phyloP scores from a whole-genome alignment of 2,329 filamentous ascomycete species.

The Colletotrichum godetiae region DNA sequence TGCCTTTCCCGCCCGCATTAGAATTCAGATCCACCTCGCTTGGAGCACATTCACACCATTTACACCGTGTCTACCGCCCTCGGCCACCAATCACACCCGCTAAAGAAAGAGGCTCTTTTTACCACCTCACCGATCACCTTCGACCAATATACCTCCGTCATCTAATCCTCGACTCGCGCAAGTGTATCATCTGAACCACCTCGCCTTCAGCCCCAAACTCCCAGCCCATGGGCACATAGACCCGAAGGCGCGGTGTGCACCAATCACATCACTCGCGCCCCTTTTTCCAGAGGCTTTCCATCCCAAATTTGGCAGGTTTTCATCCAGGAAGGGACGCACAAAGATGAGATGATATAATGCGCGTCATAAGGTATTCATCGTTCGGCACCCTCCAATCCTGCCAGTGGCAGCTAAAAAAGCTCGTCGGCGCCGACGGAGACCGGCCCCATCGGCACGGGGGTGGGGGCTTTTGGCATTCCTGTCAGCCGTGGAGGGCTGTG shows the following conservation, averaged over 20 bases:
- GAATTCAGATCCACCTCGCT: background rate
- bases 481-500: background rate
- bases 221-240: background rate
- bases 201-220: conserved; percentile 15
- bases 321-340: no score
- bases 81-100: background rate
- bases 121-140: no score
- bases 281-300: conserved; percentile 12
- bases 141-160: background rate
- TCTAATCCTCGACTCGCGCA: conserved; percentile 13
- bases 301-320: background rate
- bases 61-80: background rate
- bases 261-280: background rate
- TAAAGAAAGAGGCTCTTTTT: background rate
- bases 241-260: background rate
- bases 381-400: background rate
- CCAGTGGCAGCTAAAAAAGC: background rate
- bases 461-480: background rate
- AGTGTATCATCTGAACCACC: conserved; percentile 24
- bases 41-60: no score
- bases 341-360: conserved; percentile 11
- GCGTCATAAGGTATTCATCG: conserved; percentile 20
- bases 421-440: background rate
- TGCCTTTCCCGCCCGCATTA: background rate
- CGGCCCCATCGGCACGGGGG: background rate